Evolutionary conservation across 805 yeast species (phyloP).

Genomic region (Candida berthetii): DNA sequence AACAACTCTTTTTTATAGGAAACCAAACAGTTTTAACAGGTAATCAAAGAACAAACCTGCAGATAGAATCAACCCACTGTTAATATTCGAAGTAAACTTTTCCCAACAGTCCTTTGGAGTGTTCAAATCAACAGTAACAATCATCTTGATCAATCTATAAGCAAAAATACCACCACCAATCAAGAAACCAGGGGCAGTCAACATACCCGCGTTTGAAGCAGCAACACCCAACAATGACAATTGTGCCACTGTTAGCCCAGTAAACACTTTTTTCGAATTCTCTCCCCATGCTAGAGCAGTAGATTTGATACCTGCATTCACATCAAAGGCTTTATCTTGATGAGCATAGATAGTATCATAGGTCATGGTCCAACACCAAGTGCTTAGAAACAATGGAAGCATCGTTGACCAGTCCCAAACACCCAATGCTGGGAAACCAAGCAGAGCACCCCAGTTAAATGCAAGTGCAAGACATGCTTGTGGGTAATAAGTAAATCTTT

Average conservation of each 20-base stretch:
- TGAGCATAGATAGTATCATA: slow-evolving; percentile 97
- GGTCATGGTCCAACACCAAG: slow-evolving; percentile 89
- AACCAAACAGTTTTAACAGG: slow-evolving; percentile 40
- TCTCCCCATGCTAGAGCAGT: slow-evolving; percentile 95
- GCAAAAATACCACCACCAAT: slow-evolving; percentile 63
- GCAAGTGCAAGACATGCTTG: slow-evolving; percentile 77
- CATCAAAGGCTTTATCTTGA: slow-evolving; percentile 88
- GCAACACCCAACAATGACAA: slow-evolving; percentile 56
- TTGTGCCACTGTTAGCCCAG: slow-evolving; percentile 63
- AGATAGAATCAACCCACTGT: slow-evolving; percentile 66
- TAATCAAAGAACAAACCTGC: slow-evolving; percentile 65
- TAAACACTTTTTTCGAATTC: slow-evolving; percentile 62
- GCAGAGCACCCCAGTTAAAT: slow-evolving; percentile 89
- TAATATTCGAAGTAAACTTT: slow-evolving; percentile 69
- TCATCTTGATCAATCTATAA: slow-evolving; percentile 61
- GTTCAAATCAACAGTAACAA: slow-evolving; percentile 70
- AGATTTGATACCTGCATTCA: slow-evolving; percentile 87
- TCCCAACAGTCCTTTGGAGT: slow-evolving; percentile 79
- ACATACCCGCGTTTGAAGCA: slow-evolving; percentile 59
- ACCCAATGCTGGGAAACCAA: slow-evolving; percentile 97
- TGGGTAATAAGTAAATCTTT: slow-evolving; percentile 93
- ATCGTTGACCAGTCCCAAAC: slow-evolving; percentile 72
- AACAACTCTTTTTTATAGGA: slow-evolving; percentile 30
- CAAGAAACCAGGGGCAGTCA: slow-evolving; percentile 81
- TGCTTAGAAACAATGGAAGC: slow-evolving; percentile 69